phyloP scores from a whole-genome alignment of 116 monocot species.

The Posidonia oceanica region DNA sequence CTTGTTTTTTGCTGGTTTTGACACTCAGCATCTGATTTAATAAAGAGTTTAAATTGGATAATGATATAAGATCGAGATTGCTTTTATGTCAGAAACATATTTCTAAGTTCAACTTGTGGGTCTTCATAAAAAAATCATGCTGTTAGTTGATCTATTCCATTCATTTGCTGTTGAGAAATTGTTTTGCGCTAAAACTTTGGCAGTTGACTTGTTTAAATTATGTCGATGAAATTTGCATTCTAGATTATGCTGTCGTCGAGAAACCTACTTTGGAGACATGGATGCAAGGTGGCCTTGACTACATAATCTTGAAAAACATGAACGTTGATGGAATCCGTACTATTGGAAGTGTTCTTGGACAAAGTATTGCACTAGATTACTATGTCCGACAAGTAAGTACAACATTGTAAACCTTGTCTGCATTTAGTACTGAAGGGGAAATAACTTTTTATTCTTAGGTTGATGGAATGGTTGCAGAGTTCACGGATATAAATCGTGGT shows the following conservation, averaged over 20 bases:
- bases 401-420: not conserved
- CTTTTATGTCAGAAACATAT: too few relatives aligned
- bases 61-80: too few relatives aligned
- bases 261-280: constrained; percentile 53
- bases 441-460: constrained; percentile 37
- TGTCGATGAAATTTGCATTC: not conserved
- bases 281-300: constrained; percentile 75
- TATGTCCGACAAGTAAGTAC: constrained; percentile 54
- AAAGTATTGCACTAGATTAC: constrained; percentile 71
- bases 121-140: too few relatives aligned
- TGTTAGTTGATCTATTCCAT: too few relatives aligned
- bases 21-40: too few relatives aligned
- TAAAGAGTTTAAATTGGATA: too few relatives aligned
- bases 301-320: constrained; percentile 43
- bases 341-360: constrained; percentile 65
- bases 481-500: constrained; percentile 84
- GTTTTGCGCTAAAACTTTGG: too few relatives aligned
- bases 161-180: too few relatives aligned
- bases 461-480: constrained; percentile 96
- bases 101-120: too few relatives aligned
- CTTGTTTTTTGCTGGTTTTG: too few relatives aligned
- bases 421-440: not conserved
- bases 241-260: constrained; percentile 63
- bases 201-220: not conserved
- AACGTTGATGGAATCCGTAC: constrained; percentile 73